Evolutionary conservation across 352 stramenopile species (phyloP), one percentile per base, ranked within the genome.

Genomic region (Globisporangium sylvaticum): DNA sequence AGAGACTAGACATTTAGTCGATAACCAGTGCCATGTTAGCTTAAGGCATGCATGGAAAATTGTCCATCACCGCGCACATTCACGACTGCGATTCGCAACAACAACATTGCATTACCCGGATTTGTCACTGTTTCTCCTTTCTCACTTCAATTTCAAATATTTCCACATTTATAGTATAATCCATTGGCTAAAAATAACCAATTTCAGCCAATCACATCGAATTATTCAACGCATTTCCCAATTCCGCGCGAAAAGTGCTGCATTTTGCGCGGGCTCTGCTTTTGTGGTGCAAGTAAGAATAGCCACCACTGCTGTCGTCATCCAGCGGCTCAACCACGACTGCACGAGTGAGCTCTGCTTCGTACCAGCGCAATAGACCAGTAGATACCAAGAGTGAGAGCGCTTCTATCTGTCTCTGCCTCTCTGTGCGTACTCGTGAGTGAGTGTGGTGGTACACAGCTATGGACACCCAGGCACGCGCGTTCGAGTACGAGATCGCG

Each of bases 401-500:
- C 5, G n/a, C 31, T 12, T 37, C 31, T 37, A 0, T 14, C n/a
- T 55, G 8, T 29, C 8, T 18, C n/a, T 20, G 12, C 4, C 12
- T 55, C 29, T 14, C 18, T 44, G 9, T 29, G 15, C 54, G 4
- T 42, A 74, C 22, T 0, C 22, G n/a, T 37, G 52, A n/a, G 52
- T 22, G 25, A 58, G 24, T n/a, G 25, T 10, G 42, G 37, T 22
- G 42, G 39, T n/a, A n/a, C 7, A n/a, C 42, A 24, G 18, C 53
- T 15, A 69, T 72, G 65, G 67, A 83, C 12, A 76, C 75, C 29
- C 61, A 69, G 53, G 59, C 79, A 62, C 64, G 72, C 32, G 68
- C 61, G 46, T 64, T 72, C 29, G 77, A 85, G 64, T 78, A 83
- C 25, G 77, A 81, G 50, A 78, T 85, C 56, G 67, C 66, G 55